Conservation (phyloP, 148 eudicot species). For the Dianthus caryophyllus region DNA sequence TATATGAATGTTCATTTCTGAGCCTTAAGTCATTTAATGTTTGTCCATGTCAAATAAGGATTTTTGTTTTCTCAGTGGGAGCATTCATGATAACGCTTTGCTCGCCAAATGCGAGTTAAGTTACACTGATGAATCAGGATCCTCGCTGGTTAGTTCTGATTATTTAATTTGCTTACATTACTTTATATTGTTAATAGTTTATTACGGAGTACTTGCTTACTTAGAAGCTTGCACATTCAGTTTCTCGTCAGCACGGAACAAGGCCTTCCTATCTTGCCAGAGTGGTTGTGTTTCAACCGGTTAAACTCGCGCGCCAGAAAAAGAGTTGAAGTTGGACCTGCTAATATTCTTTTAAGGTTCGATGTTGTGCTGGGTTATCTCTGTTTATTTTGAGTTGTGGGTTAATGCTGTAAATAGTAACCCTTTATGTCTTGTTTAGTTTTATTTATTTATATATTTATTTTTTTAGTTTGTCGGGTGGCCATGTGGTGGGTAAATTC, state of each 20-base stretch:
- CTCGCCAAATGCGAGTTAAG: conserved; percentile 82
- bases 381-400: too few species aligned
- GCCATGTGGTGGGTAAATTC: conserved; percentile 87
- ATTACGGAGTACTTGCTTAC: not conserved
- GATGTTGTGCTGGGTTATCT: not conserved
- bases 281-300: conserved; percentile 78
- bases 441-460: not conserved
- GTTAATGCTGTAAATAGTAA: not conserved
- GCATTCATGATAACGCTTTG: conserved; percentile 70
- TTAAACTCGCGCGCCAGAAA: conserved; percentile 84
- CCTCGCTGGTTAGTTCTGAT: conserved; percentile 71
- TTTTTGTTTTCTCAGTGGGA: conserved; percentile 58
- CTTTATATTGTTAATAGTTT: not conserved
- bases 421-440: not conserved
- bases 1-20: conserved; percentile 16
- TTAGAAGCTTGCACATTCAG: conserved; percentile 40
- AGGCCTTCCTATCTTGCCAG: conserved; percentile 84
- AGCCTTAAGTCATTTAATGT: not conserved
- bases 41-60: not conserved
- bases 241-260: conserved; percentile 90
- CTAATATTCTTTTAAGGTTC: conserved; percentile 64
- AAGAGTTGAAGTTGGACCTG: conserved; percentile 67
- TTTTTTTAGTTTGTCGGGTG: conserved; percentile 74
- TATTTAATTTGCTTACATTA: not conserved
- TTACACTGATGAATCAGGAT: conserved; percentile 84